A percentile compares a stretch with the other conserved stretches of the same genome.
Conservation (phyloP, 768 basidiomycete species). For the Lentinula aciculospora region DNA sequence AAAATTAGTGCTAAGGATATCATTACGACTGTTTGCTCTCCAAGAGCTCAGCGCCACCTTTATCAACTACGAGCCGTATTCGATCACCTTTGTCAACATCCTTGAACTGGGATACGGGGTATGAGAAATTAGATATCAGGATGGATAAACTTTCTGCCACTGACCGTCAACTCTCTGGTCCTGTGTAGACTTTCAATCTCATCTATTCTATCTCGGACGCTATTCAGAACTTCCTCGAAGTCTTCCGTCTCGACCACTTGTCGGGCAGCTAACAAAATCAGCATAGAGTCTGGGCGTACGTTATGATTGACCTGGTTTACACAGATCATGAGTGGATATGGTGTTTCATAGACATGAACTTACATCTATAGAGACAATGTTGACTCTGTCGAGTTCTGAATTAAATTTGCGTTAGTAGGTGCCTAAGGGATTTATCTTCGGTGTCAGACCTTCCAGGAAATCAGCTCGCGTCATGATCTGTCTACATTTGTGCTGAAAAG, state of each 20-base stretch:
- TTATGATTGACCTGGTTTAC: conserved; percentile 60
- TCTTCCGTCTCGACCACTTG: conserved; percentile 68
- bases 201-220: conserved; percentile 72
- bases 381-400: conserved; percentile 58
- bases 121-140: background rate
- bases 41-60: conserved; percentile 24
- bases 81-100: conserved; percentile 28
- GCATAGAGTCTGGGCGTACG: conserved; percentile 75
- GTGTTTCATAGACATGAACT: conserved; percentile 15
- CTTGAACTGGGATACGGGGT: conserved; percentile 28
- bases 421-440: background rate
- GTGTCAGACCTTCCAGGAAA: conserved; percentile 62
- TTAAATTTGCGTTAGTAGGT: background rate
- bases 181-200: conserved; percentile 84
- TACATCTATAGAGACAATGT: conserved; percentile 78
- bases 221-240: conserved; percentile 73
- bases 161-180: conserved; percentile 70
- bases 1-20: background rate
- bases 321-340: conserved; percentile 4
- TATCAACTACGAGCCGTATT: conserved; percentile 20
- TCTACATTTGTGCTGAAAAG: conserved; percentile 54
- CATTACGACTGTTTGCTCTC: background rate
- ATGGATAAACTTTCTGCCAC: conserved; percentile 15
- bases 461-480: conserved; percentile 84
- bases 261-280: conserved; percentile 67